A percentile compares a stretch with the other conserved stretches of the same genome.
These are phyloP conservation scores for Thuidium tamariscinum DNA, from an alignment of 225 moss, liverwort and hornwort species.

Conservation along the genomic window DNA sequence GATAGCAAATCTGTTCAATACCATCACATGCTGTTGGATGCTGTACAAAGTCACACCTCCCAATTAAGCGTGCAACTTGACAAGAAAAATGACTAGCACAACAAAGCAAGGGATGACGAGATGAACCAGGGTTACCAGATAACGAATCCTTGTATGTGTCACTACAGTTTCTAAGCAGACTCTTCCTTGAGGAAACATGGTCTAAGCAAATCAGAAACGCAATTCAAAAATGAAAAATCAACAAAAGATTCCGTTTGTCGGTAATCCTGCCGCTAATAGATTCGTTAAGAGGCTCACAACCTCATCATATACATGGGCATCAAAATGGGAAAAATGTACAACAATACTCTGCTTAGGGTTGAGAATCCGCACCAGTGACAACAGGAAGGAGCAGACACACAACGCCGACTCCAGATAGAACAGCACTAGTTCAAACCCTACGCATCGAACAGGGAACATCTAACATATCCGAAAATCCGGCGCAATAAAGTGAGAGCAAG, in stretches of 20 bases:
- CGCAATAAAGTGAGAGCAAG: not conserved
- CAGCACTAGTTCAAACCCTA: not conserved
- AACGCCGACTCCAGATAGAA: not conserved
- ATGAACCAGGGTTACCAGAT: not conserved
- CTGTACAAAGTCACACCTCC: not conserved
- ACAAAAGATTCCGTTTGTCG: accelerated
- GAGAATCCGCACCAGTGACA: not conserved
- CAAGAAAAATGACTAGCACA: not conserved
- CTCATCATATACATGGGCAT: not conserved
- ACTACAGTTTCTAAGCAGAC: not conserved
- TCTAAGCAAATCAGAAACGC: not conserved
- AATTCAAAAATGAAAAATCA: not conserved
- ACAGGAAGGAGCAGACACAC: accelerated
- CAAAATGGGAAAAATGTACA: not conserved
- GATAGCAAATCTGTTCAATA: not conserved
- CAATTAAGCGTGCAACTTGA: not conserved
- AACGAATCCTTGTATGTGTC: not conserved
- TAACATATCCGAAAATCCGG: too few species aligned
- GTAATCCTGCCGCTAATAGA: not conserved
- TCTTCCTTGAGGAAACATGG: not conserved
- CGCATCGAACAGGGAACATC: not conserved
- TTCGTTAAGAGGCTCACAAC: not conserved
- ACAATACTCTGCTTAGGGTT: too few species aligned
- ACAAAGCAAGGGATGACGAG: not conserved
- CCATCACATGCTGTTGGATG: too few species aligned